Conservation (phyloP, 176 grass and related monocot species). For the Neostapfia colusana region DNA sequence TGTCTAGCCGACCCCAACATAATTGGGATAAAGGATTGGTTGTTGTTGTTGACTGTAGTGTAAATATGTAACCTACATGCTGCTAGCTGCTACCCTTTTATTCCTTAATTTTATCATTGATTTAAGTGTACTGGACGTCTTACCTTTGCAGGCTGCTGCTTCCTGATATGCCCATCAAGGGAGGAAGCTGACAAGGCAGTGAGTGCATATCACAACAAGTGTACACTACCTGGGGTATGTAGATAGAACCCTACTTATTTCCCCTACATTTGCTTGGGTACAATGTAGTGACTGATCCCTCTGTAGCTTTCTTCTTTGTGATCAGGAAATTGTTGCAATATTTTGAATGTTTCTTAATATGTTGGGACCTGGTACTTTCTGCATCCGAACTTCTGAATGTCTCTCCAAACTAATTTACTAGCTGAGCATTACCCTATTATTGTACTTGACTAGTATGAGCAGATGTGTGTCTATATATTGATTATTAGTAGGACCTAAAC, state of each 20-base stretch:
- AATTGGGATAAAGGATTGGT: too few species aligned
- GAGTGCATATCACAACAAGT: slow-evolving; percentile 84
- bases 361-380: neutral
- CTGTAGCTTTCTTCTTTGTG: slow-evolving; percentile 6
- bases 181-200: slow-evolving; percentile 99
- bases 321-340: slow-evolving; percentile 4
- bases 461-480: slow-evolving; percentile 6
- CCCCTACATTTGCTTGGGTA: slow-evolving; percentile 6
- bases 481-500: neutral
- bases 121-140: neutral
- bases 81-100: neutral
- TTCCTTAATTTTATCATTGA: slow-evolving; percentile 23
- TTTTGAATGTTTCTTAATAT: slow-evolving; percentile 23
- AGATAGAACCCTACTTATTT: slow-evolving; percentile 7
- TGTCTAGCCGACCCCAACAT: too few species aligned
- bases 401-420: neutral
- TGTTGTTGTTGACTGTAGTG: too few species aligned
- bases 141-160: slow-evolving; percentile 63
- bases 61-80: slow-evolving; percentile 15
- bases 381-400: neutral
- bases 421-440: neutral
- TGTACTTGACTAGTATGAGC: neutral
- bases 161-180: slow-evolving; percentile 88
- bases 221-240: slow-evolving; percentile 79
- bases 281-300: slow-evolving; percentile 15